Base-by-base conservation (phyloP, 225 moss, liverwort and hornwort species). In the Physcomitrium patens region DNA sequence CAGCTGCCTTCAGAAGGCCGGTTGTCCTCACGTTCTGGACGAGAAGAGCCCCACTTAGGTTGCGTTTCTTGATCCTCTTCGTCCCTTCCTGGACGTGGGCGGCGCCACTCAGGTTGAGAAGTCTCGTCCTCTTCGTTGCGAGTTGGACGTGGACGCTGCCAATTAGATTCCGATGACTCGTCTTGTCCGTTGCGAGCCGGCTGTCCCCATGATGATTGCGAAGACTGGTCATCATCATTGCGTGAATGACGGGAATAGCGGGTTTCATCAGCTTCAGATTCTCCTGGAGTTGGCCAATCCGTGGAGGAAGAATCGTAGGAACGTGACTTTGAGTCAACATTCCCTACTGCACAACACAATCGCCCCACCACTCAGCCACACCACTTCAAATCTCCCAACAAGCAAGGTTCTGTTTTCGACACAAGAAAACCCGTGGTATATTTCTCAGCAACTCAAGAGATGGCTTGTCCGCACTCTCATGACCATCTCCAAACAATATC, bases 1-100 rank as follows among this genome's bases (percentile, higher is more conserved):
- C 82, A 88, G 46, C 65, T 80, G 79, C 75, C 82, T 28, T 69
- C 82, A 16, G 82, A 70, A 14, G 76, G 85, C 20, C 66, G 77
- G 58, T 60, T 63, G 19, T 77, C 68, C 12, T 85, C 69, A 62
- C 69, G 66, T 48, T 78, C 70, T 28, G 79, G 63, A 10, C 71
- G 79, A 51, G 70, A 59, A 42, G 75, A 78, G 48, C 77, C 75
- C 83, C 83, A 83, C 55, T 78, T 75, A 5, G 76, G 78, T 50
- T 71, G 79, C 47, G 75, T 37, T 18, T 19, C 70, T 4, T 70
- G 63, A 28, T 81, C 55, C 1, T 60, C 65, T 3, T 76, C 74
- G 43, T 73, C 47, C 19, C 72, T 71, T 1, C 16, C 54, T 10
- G 74, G 81, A 1, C 72, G 58, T 11, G 79, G 50, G 9, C 81